Evolutionary conservation across 179 eudicot species (phyloP), one percentile per base, ranked within the genome.

Genomic region (Spergularia azorica): DNA sequence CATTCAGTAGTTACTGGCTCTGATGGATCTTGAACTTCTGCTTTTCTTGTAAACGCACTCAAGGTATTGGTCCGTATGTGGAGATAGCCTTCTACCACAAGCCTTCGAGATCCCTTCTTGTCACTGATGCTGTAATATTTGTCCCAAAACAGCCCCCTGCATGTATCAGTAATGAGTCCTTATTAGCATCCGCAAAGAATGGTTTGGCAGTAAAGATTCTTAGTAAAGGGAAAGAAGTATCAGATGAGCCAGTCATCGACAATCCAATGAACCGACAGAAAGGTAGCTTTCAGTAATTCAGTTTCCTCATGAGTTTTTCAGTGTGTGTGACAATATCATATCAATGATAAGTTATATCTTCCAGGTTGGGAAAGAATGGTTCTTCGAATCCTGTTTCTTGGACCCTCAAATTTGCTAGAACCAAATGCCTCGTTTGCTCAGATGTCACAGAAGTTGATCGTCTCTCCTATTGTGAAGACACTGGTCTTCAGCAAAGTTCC

Each of bases 291-390:
- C 41, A 26, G 32, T 2, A 26, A 26, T 26, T 26, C 32, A 56
- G 18, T 32, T 71, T 41, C 14, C 16, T 50, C 41, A 4, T 56
- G n/a, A 60, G 6, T 56, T 43, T n/a, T 18, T 14, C 38, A 64
- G 36, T 55, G n/a, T 17, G 5, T 16, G 46, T 56, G 9, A 67
- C 62, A 52, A 18, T 61, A 39, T 60, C 16, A 4, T 43, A 8
- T 69, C 14, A 10, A 43, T 10, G 15, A 77, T 79, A 15, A 43
- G 8, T 43, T 43, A 6, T 11, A 38, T 67, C 70, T 55, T 78
- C 78, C 88, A 95, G 99, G 99, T 56, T 95, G 99, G 99, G 97
- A 93, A 73, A 89, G 99, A 88, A 95, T 95, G 99, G 99, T 95
- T 79, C 97, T 95, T 51, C 99, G 93, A 79, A 95, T 93, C 66